Evolutionary conservation across 192 early-diverging fungal genomes (phyloP), one percentile per base, ranked within the genome.

Genomic region (Backusella circina): DNA sequence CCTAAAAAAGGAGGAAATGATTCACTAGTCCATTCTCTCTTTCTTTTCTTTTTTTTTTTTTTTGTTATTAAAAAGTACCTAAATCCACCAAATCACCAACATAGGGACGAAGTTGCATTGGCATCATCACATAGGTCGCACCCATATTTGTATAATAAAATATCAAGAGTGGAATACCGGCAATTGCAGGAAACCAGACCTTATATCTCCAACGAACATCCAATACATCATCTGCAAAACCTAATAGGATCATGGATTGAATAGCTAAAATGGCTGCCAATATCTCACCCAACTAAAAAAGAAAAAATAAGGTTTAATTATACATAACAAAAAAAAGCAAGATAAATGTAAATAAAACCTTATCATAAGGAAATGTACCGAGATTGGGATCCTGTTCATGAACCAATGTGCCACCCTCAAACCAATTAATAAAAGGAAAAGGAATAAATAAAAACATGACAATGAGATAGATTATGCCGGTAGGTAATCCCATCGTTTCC

Each of bases 191-290:
- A 70, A 99, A 88, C 82, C 93, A 89, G 50, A 99, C 90, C 83
- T 99, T 99, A 82, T 95, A 93, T 50, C 97, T 80, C 98, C 98
- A 99, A 30, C 94, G 83, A 72, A 99, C 91, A 84, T 98, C 93
- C 73, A 99, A 88, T 15, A 99, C 94, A 79, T 99, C 98, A 82
- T 99, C 98, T 23, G 96, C 97, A 79, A 99, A 99, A 9, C 98
- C 98, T 54, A 99, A 86, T 50, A 99, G 93, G 15, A 97, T 91
- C 98, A 99, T 99, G 67, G 93, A 94, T 75, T 97, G 94, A 61
- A 99, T 85, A 30, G 96, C 91, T 15, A 99, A 81, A 2, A 99
- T 77, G 6, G 94, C 96, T 5, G 96, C 94, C 33, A 99, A 80
- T 36, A 94, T 92, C 84, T 97, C 94, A n/a, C 93, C 95, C 32